Conservation (phyloP, 345 rosid genomes). For the Gossypium thurberi region DNA sequence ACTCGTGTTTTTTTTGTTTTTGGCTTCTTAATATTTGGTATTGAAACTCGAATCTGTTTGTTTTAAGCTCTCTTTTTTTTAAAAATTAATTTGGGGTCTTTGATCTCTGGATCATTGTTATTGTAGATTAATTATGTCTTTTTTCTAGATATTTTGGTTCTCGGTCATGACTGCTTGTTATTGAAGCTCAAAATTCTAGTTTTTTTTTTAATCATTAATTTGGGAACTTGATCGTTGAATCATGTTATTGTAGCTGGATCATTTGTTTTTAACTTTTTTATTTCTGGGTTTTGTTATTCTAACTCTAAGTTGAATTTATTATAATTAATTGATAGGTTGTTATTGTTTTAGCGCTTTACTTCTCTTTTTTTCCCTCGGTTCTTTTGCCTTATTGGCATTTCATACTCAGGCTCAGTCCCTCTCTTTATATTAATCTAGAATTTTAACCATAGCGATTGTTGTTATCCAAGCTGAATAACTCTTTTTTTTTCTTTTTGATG, state of each 20-base stretch:
- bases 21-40: constrained; percentile 3
- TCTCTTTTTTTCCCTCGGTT: neutral
- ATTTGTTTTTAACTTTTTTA: neutral
- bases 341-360: neutral
- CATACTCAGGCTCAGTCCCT: neutral
- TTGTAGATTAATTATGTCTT: neutral
- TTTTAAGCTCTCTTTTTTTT: neutral
- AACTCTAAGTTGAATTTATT: neutral
- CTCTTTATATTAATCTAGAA: neutral
- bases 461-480: neutral
- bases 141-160: neutral
- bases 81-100: neutral
- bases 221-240: neutral
- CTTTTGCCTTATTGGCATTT: neutral
- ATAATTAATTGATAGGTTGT: neutral
- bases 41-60: neutral
- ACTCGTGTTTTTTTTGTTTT: neutral
- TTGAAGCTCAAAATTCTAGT: neutral
- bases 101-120: neutral
- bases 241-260: neutral
- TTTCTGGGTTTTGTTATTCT: neutral
- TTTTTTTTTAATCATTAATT: neutral
- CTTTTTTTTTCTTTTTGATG: neutral
- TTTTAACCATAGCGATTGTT: neutral
- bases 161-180: neutral